Conservation (phyloP, 1,284 basidiomycete species). For the Moesziomyces globuligerus region DNA sequence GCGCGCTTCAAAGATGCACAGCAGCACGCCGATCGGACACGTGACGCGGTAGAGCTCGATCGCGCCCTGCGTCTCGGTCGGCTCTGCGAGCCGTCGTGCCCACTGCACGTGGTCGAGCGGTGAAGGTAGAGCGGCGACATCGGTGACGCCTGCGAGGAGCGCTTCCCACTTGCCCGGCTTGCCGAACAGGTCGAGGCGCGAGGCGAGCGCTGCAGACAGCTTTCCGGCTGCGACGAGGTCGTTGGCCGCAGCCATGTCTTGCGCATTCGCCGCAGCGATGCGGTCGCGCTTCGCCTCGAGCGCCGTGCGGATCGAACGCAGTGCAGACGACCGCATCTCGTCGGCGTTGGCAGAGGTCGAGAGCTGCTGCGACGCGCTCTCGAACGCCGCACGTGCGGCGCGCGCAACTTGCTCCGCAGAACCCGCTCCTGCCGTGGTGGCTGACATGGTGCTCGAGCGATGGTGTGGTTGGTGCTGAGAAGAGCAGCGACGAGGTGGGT, state of each 20-base stretch:
- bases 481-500: background rate
- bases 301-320: constrained; percentile 45
- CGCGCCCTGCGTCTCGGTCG: constrained; percentile 70
- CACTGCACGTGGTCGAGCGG: constrained; percentile 89
- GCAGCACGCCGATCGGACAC: constrained; percentile 93
- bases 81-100: constrained; percentile 80
- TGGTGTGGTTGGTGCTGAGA: background rate
- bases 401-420: constrained; percentile 32
- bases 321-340: constrained; percentile 34
- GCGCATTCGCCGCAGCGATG: constrained; percentile 54
- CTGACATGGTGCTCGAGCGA: constrained; percentile 5
- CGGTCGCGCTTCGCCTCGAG: constrained; percentile 46
- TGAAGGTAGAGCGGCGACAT: constrained; percentile 85
- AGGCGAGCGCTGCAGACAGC: constrained; percentile 83
- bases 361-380: constrained; percentile 25
- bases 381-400: constrained; percentile 48
- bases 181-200: constrained; percentile 83
- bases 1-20: constrained; percentile 97
- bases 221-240: constrained; percentile 81
- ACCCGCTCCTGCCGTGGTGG: background rate
- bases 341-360: constrained; percentile 42
- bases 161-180: constrained; percentile 88
- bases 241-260: constrained; percentile 72
- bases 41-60: constrained; percentile 92
- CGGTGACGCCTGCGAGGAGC: constrained; percentile 88